Evolutionary conservation across 495 filamentous ascomycete species (phyloP), one percentile per base, ranked within the genome.

Genomic region (Ramalina peruviana): DNA sequence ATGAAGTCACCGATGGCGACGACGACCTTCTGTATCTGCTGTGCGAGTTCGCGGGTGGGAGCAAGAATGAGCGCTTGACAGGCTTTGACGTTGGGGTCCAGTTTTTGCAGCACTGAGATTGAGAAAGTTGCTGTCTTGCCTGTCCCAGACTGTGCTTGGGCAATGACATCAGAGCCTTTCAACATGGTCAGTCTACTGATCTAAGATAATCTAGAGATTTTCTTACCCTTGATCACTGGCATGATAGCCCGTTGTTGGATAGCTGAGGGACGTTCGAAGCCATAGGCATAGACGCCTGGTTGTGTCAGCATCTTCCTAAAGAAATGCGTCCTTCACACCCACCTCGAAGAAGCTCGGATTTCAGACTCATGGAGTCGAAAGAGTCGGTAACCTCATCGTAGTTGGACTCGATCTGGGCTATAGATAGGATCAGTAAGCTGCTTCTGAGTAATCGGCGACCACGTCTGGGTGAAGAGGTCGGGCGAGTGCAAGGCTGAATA

Each of bases 321-420:
- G 20, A 25, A 48, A 19, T 33, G 21, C 16, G 11, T 23, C 30
- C 37, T 36, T 23, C 12, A 19, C 43, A 72, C 82, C 72, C 81
- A 92, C 87, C 92, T 74, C 92, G 89, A 62, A 98, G 84, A 62
- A 98, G 81, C 79, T 98, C 92, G 43, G 84, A 60, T 79, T 93
- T 94, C 62, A 98, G 78, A 71, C 83, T 81, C 92, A 98, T 98
- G 54, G 88, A 77, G 72, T 98, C 92, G 70, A 98, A 98, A 51
- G 88, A 94, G 71, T 99, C 92, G 67, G 89, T 92, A 61, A 90
- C 86, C 79, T 99, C 93, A 80, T 99, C 92, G 73, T 99, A 99
- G 85, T 97, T 99, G 63, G 89, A 95, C 75, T 97, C 92, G 75
- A 99, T 97, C 74, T 89, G 85, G 66, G 85, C 93, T 94, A 71